Evolutionary conservation across 2,329 filamentous ascomycete genomes (phyloP).

Genomic region (Aspergillus aculeatus): DNA sequence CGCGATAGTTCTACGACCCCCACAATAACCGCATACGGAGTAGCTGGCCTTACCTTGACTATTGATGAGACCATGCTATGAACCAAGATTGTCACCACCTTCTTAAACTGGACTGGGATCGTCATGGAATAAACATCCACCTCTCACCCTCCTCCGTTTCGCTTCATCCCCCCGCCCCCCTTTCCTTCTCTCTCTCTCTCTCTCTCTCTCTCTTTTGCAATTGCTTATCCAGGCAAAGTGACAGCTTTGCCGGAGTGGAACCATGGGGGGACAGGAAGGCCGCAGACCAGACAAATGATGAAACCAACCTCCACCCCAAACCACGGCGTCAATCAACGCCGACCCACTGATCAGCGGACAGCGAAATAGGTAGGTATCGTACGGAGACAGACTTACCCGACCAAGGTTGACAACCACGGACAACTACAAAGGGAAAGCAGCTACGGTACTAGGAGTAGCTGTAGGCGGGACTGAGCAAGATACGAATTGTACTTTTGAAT

Average conservation of each 20-base stretch:
- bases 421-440: too few species aligned
- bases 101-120: background rate
- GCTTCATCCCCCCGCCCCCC: background rate
- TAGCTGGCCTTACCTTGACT: too few species aligned
- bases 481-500: too few species aligned
- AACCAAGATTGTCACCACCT: too few species aligned
- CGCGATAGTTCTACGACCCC: too few species aligned
- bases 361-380: too few species aligned
- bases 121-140: background rate
- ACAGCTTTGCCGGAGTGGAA: background rate
- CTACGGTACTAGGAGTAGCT: too few species aligned
- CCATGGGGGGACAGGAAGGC: background rate
- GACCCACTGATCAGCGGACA: slow-evolving; percentile 10
- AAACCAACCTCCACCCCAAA: background rate
- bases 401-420: too few species aligned
- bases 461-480: too few species aligned
- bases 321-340: background rate
- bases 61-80: background rate
- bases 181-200: too few species aligned
- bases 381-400: too few species aligned
- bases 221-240: background rate
- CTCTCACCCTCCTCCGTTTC: background rate
- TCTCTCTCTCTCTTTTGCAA: background rate
- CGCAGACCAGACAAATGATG: background rate
- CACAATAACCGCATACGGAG: too few species aligned